Conservation (phyloP, 768 basidiomycete species). For the Xerocomellus amylosporus region DNA sequence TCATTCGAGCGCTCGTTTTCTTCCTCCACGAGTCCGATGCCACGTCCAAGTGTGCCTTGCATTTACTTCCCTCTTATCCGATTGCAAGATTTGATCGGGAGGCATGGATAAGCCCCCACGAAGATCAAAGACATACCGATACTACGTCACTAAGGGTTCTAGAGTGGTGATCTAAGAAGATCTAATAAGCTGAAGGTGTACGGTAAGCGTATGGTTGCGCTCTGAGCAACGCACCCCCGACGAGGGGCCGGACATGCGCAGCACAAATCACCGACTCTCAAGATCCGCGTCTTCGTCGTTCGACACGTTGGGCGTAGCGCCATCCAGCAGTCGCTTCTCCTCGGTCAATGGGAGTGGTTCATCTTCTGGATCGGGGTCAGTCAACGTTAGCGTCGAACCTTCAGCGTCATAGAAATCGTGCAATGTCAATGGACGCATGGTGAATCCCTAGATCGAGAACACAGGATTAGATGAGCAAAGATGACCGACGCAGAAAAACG, state of each 20-base stretch:
- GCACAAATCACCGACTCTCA: slow-evolving; percentile 5
- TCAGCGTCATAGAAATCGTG: slow-evolving; percentile 62
- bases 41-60: too few relatives aligned
- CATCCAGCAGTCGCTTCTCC: slow-evolving; percentile 2
- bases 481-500: not conserved
- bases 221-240: not conserved
- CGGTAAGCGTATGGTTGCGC: not conserved
- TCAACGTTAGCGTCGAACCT: slow-evolving; percentile 27
- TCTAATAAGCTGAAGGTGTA: slow-evolving; percentile 12
- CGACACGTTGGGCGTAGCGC: not conserved
- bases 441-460: slow-evolving; percentile 57
- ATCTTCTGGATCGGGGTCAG: slow-evolving; percentile 29
- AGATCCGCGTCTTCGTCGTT: not conserved
- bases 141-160: not conserved
- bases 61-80: too few relatives aligned
- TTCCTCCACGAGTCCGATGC: too few relatives aligned
- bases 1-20: too few relatives aligned
- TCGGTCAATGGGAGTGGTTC: slow-evolving; percentile 17
- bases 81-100: too few relatives aligned
- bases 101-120: too few relatives aligned
- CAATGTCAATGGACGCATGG: slow-evolving; percentile 67
- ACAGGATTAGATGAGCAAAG: not conserved
- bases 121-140: too few relatives aligned
- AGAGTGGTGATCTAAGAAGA: slow-evolving; percentile 3
- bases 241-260: not conserved